Percentiles rank a stretch among this genome's conserved stretches.
Conservation (phyloP, 1,284 basidiomycete genomes). For the Inonotus obliquus region DNA sequence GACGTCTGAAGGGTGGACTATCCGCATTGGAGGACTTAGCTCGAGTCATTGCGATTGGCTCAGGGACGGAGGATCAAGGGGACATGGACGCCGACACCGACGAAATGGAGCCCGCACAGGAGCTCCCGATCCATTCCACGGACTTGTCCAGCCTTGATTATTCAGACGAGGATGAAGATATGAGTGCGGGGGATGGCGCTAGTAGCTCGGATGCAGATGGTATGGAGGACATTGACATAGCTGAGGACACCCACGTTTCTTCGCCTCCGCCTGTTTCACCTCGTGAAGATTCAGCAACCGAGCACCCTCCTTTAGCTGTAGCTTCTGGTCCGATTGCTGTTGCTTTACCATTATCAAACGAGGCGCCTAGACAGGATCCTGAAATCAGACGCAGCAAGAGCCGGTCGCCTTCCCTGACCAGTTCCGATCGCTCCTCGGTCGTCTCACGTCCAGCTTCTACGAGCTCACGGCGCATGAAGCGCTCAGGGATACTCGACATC, state of each 20-base stretch:
- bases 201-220: conserved; percentile 69
- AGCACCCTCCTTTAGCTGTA: conserved; percentile 24
- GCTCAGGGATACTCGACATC: conserved; percentile 18
- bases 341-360: conserved; percentile 15
- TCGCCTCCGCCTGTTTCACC: conserved; percentile 28
- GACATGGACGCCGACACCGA: conserved; percentile 52
- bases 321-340: conserved; percentile 15
- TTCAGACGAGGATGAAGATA: conserved; percentile 76
- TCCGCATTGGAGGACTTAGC: conserved; percentile 79
- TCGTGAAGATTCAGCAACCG: conserved; percentile 22
- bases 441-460: conserved; percentile 24
- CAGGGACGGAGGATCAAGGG: conserved; percentile 53
- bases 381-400: conserved; percentile 20
- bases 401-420: conserved; percentile 10
- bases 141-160: conserved; percentile 55
- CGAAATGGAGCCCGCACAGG: conserved; percentile 62
- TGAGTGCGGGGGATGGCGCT: conserved; percentile 60
- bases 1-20: conserved; percentile 78
- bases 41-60: conserved; percentile 64
- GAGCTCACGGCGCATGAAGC: conserved; percentile 39
- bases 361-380: conserved; percentile 27
- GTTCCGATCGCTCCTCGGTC: conserved; percentile 20
- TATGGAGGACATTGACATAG: conserved; percentile 75
- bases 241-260: conserved; percentile 43
- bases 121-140: conserved; percentile 66